Evolutionary conservation across 106 monocot species (phyloP), one percentile per base, ranked within the genome.

Genomic region (Allium fistulosum): DNA sequence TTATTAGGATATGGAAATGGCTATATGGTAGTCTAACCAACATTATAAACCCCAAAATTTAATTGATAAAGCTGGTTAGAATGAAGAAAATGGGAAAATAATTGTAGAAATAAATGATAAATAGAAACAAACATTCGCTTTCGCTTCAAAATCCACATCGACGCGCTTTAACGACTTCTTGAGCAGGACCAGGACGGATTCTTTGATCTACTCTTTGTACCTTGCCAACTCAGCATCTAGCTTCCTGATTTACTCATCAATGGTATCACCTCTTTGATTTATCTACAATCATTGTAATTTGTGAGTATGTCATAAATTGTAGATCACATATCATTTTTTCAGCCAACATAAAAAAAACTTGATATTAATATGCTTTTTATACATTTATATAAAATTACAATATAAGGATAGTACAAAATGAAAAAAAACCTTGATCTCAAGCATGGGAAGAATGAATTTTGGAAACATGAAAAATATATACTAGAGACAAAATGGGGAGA

Each of bases 121-220:
- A 75, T 7, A 46, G 4, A n/a, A 67, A 52, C 86, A 26, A 75
- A 97, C 97, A 97, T 97, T 18, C 76, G 53, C 66, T 92, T 97
- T 63, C 92, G 97, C 87, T 97, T 97, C 16, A 97, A 82, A 57
- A 97, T 80, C 53, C 96, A 79, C 88, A 97, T 97, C 8, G 96
- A 69, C 96, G 83, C 65, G 96, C 96, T 81, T 97, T 92, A 48
- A 97, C 76, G 72, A 91, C 96, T 68, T 97, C 96, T 65, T 92
- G 96, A 49, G 96, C 83, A 65, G 96, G 92, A 47, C 96, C 97
- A 46, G 97, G 92, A 50, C 79, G 14, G 89, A 87, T 74, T 83
- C 89, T 84, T 92, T 92, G 17, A 97, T 79, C 52, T 92, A 92
- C 49, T 97, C 97, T 67, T 67, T 86, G 75, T 97, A 97, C 67